Conservation (phyloP, 179 eudicot species). For the Spergularia azorica region DNA sequence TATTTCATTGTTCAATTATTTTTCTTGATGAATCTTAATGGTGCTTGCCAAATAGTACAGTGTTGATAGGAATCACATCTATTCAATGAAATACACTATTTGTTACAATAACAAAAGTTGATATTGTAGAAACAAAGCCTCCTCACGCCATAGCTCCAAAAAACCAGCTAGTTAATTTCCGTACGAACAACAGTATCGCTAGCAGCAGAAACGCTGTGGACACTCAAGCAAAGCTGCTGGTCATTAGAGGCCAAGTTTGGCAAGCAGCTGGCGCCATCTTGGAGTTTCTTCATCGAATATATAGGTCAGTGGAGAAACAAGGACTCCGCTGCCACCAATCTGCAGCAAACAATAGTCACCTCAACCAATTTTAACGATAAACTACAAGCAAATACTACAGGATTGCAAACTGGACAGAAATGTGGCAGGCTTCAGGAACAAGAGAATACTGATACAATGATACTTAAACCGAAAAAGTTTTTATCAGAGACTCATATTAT, state of each 20-base stretch:
- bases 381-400: neutral
- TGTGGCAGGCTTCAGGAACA: neutral
- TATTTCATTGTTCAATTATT: too few species aligned
- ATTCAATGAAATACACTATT: neutral
- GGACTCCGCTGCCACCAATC: slow-evolving; percentile 98
- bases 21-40: too few species aligned
- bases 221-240: too few species aligned
- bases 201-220: neutral
- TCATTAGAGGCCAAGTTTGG: slow-evolving; percentile 55
- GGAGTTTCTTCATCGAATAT: slow-evolving; percentile 96
- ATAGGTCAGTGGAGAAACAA: slow-evolving; percentile 85
- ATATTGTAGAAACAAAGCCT: neutral
- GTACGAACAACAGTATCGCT: too few species aligned
- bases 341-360: slow-evolving; percentile 35
- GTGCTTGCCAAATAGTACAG: neutral
- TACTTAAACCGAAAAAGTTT: too few species aligned
- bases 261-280: slow-evolving; percentile 73
- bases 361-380: neutral
- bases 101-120: neutral
- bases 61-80: neutral
- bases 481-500: neutral
- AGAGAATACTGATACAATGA: too few species aligned
- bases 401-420: neutral
- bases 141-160: neutral
- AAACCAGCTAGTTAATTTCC: neutral